phyloP scores from a whole-genome alignment of 1,139 yeast species.

The Hanseniaspora gamundiae region DNA sequence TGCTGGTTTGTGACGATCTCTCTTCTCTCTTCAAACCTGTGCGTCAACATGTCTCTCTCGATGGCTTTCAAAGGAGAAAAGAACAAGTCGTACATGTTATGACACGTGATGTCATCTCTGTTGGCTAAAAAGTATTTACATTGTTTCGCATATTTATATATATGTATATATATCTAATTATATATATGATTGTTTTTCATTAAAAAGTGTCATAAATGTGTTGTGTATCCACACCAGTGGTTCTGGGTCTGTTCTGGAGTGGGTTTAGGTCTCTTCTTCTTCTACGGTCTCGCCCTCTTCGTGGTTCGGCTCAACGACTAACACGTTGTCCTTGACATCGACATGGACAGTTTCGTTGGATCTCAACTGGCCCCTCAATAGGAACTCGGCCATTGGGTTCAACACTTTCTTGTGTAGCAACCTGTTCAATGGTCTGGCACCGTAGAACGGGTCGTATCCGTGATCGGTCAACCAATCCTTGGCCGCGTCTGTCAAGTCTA shows the following conservation, averaged over 20 bases:
- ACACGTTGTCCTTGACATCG: conserved; percentile 17
- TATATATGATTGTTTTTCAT: background rate
- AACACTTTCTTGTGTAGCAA: conserved; percentile 68
- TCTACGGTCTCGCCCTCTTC: conserved; percentile 16
- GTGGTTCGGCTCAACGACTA: conserved; percentile 23
- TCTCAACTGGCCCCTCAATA: conserved; percentile 69
- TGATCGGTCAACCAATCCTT: conserved; percentile 66
- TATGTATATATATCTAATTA: background rate
- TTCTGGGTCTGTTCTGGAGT: too few relatives aligned
- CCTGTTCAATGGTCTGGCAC: conserved; percentile 93
- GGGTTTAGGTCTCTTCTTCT: conserved; percentile 14
- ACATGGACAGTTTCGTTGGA: conserved; percentile 51
- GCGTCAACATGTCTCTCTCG: too few relatives aligned
- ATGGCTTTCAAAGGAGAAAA: too few relatives aligned
- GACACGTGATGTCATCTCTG: too few relatives aligned
- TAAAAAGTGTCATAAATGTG: background rate
- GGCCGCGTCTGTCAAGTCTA: conserved; percentile 49
- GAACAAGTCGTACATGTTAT: too few relatives aligned
- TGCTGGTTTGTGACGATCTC: too few relatives aligned
- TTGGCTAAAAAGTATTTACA: too few relatives aligned
- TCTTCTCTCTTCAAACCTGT: too few relatives aligned
- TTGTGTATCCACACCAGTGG: too few relatives aligned
- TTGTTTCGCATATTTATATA: too few relatives aligned
- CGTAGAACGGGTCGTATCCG: conserved; percentile 86
- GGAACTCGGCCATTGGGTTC: conserved; percentile 72